Evolutionary conservation across 2,329 filamentous ascomycete species (phyloP).

Genomic region (Didymellaceae sp.): DNA sequence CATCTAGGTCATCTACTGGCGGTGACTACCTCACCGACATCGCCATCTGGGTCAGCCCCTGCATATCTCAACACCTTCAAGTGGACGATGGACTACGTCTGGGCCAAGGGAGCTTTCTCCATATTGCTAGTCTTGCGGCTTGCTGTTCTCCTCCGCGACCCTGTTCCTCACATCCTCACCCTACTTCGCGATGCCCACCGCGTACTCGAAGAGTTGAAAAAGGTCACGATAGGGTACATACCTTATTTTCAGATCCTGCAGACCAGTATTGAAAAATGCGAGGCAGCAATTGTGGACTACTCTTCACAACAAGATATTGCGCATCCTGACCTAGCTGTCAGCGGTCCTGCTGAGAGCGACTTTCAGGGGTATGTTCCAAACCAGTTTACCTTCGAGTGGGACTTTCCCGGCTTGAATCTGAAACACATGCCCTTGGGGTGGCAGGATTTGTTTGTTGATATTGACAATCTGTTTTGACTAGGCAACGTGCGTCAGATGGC

Average conservation of each 20-base stretch:
- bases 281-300: slow-evolving; percentile 52
- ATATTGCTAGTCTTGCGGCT: slow-evolving; percentile 62
- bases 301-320: slow-evolving; percentile 24
- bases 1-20: slow-evolving; percentile 58
- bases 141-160: slow-evolving; percentile 57
- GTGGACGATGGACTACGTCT: slow-evolving; percentile 65
- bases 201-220: slow-evolving; percentile 54
- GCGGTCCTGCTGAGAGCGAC: slow-evolving; percentile 52
- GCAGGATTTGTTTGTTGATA: slow-evolving; percentile 58
- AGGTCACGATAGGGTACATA: slow-evolving; percentile 53
- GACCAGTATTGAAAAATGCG: slow-evolving; percentile 59
- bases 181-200: slow-evolving; percentile 54
- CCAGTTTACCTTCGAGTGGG: slow-evolving; percentile 65
- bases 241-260: slow-evolving; percentile 58
- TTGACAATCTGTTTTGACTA: slow-evolving; percentile 42
- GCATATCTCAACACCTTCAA: slow-evolving; percentile 59
- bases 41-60: slow-evolving; percentile 24
- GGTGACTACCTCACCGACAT: slow-evolving; percentile 23
- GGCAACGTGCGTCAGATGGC: too few species aligned
- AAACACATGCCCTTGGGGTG: slow-evolving; percentile 57
- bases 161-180: slow-evolving; percentile 47
- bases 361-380: slow-evolving; percentile 62
- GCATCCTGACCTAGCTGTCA: slow-evolving; percentile 5
- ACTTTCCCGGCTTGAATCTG: slow-evolving; percentile 62
- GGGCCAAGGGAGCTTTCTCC: slow-evolving; percentile 66